A percentile compares a stretch with the other conserved stretches of the same genome.
phyloP scores from a whole-genome alignment of 1,284 basidiomycete species.

The Phylloporus gajari region DNA sequence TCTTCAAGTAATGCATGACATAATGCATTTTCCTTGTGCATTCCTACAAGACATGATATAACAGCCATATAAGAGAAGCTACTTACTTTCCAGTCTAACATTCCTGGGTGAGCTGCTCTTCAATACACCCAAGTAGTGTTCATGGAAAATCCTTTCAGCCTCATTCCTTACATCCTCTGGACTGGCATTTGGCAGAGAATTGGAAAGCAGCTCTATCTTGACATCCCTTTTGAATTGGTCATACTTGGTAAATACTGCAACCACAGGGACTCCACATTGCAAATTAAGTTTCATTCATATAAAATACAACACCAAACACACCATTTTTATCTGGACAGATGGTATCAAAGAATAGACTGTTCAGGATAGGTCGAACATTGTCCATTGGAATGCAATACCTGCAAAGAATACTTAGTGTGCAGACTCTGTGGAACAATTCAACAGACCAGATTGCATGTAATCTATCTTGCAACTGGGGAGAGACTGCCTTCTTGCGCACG shows the following conservation, averaged over 20 bases:
- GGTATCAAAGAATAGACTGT: conserved; percentile 5
- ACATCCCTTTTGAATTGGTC: conserved; percentile 14
- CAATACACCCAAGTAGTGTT: not conserved
- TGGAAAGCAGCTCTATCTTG: not conserved
- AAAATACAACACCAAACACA: not conserved
- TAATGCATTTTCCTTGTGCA: not conserved
- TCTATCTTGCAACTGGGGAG: not conserved
- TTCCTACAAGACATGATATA: not conserved
- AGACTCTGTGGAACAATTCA: not conserved
- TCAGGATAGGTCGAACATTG: conserved; percentile 2
- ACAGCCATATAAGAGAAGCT: too few relatives aligned
- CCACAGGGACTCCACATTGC: not conserved
- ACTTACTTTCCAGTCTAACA: not conserved
- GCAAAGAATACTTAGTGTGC: not conserved
- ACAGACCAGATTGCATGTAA: conserved; percentile 13
- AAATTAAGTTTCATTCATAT: too few relatives aligned
- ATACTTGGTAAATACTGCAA: conserved; percentile 21
- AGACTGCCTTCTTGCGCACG: too few relatives aligned
- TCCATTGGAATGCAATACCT: conserved; percentile 20
- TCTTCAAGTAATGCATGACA: not conserved
- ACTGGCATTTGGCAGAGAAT: not conserved
- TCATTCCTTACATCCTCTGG: not conserved
- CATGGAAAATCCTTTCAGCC: not conserved
- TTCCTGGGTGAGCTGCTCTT: not conserved
- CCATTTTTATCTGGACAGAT: conserved; percentile 12